Evolutionary conservation across 305 asterid species (phyloP).

Genomic region (Fraxinus paxiana): DNA sequence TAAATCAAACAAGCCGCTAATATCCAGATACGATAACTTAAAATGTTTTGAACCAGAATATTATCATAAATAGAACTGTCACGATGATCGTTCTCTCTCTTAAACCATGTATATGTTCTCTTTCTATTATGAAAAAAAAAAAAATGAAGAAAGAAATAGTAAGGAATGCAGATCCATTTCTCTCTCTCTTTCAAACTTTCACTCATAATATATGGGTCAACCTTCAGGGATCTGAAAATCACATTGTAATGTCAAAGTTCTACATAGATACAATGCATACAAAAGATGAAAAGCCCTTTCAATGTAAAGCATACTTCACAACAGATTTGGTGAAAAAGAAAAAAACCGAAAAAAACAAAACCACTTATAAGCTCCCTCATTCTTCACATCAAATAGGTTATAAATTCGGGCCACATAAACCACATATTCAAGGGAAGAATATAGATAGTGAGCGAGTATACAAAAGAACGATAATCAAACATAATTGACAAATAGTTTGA

Average conservation of each 20-base stretch:
- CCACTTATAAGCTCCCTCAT: not conserved
- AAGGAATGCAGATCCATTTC: not conserved
- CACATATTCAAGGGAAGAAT: constrained; percentile 15
- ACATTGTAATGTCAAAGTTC: not conserved
- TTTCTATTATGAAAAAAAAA: not conserved
- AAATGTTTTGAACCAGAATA: not conserved
- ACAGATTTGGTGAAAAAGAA: not conserved
- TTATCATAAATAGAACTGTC: not conserved
- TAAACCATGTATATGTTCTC: not conserved
- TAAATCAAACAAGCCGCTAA: not conserved
- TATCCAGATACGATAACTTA: not conserved
- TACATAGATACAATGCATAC: not conserved
- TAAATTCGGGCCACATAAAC: not conserved
- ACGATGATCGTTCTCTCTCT: not conserved
- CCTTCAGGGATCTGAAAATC: not conserved
- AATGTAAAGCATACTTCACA: not conserved
- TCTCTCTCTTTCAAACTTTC: not conserved
- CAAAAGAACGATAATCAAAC: constrained; percentile 6
- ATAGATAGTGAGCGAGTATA: not conserved
- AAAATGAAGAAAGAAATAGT: not conserved
- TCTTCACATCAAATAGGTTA: constrained; percentile 16
- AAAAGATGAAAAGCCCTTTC: not conserved
- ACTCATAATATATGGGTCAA: not conserved
- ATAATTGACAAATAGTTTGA: constrained; percentile 11
- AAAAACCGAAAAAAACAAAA: constrained; percentile 1